These are phyloP conservation scores for Vanilla planifolia DNA, from an alignment of 106 monocot genomes.

Conservation along the genomic window DNA sequence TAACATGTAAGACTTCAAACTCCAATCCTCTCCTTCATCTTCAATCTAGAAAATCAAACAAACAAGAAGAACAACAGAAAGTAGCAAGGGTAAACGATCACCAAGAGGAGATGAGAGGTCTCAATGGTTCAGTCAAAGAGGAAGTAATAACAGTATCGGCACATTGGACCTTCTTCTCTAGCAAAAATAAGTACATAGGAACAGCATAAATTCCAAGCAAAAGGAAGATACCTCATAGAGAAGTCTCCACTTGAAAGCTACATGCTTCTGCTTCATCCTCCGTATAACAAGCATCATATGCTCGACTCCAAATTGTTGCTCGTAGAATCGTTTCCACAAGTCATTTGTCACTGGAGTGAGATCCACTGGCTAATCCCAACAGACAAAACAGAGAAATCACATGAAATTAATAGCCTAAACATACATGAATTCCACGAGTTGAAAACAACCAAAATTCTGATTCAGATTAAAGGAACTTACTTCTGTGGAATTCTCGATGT, in stretches of 20 bases:
- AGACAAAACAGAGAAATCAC: background rate
- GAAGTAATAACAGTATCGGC: no score
- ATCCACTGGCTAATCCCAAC: slow-evolving; percentile 13
- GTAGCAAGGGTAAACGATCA: no score
- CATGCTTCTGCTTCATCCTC: slow-evolving; percentile 54
- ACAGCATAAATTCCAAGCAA: background rate
- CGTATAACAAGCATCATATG: slow-evolving; percentile 31
- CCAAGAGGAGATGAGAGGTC: no score
- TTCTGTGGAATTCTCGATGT: slow-evolving; percentile 58
- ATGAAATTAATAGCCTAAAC: background rate
- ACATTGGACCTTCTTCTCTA: no score
- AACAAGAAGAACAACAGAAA: no score
- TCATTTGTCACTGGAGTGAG: slow-evolving; percentile 68
- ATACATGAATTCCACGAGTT: background rate
- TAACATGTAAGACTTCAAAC: no score
- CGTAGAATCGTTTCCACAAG: slow-evolving; percentile 85
- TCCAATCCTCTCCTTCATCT: no score
- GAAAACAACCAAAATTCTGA: background rate
- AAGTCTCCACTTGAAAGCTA: slow-evolving; percentile 57
- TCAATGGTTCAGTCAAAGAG: no score
- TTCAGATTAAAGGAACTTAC: slow-evolving; percentile 21
- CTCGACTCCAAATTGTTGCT: slow-evolving; percentile 58
- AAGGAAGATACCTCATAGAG: slow-evolving; percentile 52
- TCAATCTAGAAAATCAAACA: no score
- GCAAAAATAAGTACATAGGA: background rate